Percentiles rank a stretch among this genome's conserved stretches.
Conservation (phyloP, 179 eudicot species). For the Camellia oleifera region DNA sequence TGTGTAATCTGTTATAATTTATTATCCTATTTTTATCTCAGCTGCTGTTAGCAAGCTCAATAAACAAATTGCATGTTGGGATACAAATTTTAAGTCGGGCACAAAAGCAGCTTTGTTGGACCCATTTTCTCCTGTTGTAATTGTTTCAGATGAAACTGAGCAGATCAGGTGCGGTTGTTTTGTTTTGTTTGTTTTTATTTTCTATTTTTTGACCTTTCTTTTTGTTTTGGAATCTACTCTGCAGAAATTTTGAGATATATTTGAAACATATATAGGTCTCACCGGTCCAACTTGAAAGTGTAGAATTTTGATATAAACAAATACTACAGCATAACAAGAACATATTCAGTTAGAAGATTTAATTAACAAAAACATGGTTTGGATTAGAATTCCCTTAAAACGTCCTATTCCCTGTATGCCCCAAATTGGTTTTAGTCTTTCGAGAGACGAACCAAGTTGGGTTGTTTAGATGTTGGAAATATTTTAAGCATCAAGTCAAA, state of each 20-base stretch:
- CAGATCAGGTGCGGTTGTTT: conserved; percentile 51
- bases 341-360: too few relatives aligned
- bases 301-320: neutral
- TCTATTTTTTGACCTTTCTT: neutral
- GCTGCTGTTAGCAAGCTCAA: conserved; percentile 59
- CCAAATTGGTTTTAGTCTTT: too few relatives aligned
- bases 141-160: conserved; percentile 78
- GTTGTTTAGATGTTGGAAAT: too few relatives aligned
- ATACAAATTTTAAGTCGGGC: conserved; percentile 80
- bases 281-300: too few relatives aligned
- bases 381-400: too few relatives aligned
- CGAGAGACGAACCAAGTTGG: too few relatives aligned
- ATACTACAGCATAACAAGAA: neutral
- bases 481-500: too few relatives aligned
- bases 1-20: neutral
- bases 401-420: too few relatives aligned
- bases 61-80: conserved; percentile 86
- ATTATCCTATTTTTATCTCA: conserved; percentile 17
- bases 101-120: conserved; percentile 64
- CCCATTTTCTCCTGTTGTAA: conserved; percentile 70
- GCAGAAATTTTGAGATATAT: too few relatives aligned
- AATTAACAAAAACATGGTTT: too few relatives aligned
- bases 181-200: neutral
- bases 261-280: too few relatives aligned
- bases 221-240: neutral